Percentiles rank a stretch among this genome's conserved stretches.
Evolutionary conservation across 495 filamentous ascomycete genomes (phyloP).

Genomic region (Symbiotaphrina buchneri): DNA sequence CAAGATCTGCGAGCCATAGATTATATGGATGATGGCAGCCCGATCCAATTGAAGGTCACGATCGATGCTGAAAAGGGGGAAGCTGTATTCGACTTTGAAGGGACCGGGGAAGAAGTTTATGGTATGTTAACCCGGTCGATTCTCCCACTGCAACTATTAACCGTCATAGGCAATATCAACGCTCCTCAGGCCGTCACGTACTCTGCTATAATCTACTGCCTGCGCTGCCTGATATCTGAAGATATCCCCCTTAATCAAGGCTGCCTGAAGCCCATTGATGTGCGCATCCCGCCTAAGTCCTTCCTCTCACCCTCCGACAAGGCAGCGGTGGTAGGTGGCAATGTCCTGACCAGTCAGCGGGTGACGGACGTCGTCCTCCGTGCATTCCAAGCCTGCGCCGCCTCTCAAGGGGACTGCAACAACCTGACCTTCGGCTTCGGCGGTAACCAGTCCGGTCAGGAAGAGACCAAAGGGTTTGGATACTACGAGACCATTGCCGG

Average conservation of each 20-base stretch:
- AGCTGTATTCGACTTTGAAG: conserved; percentile 75
- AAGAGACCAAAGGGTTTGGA: conserved; percentile 55
- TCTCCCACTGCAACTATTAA: background rate
- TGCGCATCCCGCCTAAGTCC: conserved; percentile 60
- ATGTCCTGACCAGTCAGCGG: conserved; percentile 78
- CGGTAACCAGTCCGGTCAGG: conserved; percentile 29
- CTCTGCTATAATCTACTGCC: conserved; percentile 89
- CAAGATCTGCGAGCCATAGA: conserved; percentile 54
- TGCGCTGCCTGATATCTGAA: conserved; percentile 76
- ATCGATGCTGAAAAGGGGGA: conserved; percentile 70
- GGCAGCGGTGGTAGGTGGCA: conserved; percentile 87
- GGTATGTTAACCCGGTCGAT: too few species aligned
- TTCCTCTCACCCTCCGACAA: conserved; percentile 72
- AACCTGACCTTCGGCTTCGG: conserved; percentile 77
- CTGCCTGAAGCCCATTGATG: conserved; percentile 69
- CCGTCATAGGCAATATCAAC: too few species aligned
- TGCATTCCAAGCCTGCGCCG: conserved; percentile 77
- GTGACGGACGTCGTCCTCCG: conserved; percentile 88
- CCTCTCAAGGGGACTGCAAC: conserved; percentile 82
- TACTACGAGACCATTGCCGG: conserved; percentile 98
- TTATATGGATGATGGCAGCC: conserved; percentile 86
- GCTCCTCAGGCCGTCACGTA: conserved; percentile 88
- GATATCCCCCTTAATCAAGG: conserved; percentile 96
- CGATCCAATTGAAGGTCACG: conserved; percentile 62
- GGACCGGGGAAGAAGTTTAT: conserved; percentile 86